A percentile compares a stretch with the other conserved stretches of the same genome.
These are phyloP conservation scores for Rauvolfia tetraphylla DNA, from an alignment of 257 asterid species.

Conservation along the genomic window DNA sequence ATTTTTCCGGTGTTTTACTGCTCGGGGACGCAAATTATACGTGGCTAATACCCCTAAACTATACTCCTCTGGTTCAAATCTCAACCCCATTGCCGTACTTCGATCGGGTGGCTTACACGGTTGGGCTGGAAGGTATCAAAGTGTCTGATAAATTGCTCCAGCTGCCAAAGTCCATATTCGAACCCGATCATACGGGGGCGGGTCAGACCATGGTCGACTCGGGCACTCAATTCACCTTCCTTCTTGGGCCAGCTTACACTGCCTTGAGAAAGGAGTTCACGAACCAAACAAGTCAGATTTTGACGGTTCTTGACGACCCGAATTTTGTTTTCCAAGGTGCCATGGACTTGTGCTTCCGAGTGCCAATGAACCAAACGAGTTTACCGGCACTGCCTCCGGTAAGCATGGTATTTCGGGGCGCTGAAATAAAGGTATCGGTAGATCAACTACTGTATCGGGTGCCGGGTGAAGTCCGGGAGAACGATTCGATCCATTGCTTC, in stretches of 20 bases:
- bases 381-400: conserved; percentile 62
- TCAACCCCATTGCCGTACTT: conserved; percentile 79
- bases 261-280: conserved; percentile 52
- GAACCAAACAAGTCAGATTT: conserved; percentile 34
- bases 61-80: conserved; percentile 69
- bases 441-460: conserved; percentile 56
- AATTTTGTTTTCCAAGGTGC: conserved; percentile 80
- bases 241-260: conserved; percentile 71
- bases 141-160: conserved; percentile 49
- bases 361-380: conserved; percentile 30
- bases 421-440: conserved; percentile 50
- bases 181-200: conserved; percentile 94
- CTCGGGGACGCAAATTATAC: conserved; percentile 69
- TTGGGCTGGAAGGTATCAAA: conserved; percentile 76
- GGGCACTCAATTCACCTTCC: conserved; percentile 92
- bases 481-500: conserved; percentile 63
- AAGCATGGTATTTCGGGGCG: conserved; percentile 63
- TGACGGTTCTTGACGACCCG: conserved; percentile 70
- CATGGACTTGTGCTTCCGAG: conserved; percentile 64
- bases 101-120: conserved; percentile 77
- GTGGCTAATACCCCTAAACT: conserved; percentile 57
- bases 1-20: conserved; percentile 57
- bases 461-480: conserved; percentile 49
- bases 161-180: conserved; percentile 59
- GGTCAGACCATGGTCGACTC: conserved; percentile 98